These are phyloP conservation scores for Paecilomyces sp. DNA, from an alignment of 2,329 filamentous ascomycete genomes.

Conservation along the genomic window DNA sequence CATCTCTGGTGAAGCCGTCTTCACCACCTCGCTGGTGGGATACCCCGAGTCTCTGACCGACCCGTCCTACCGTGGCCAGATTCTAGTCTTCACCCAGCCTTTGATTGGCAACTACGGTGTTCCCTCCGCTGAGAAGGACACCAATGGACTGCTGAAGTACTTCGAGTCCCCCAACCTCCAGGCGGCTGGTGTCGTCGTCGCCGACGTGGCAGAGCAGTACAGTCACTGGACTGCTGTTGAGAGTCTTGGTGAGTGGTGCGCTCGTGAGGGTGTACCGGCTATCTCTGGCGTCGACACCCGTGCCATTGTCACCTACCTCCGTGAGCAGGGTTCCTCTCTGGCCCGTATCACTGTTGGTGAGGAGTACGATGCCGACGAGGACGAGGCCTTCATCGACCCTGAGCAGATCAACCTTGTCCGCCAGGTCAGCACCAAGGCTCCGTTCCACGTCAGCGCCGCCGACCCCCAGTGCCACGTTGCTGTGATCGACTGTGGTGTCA, in stretches of 20 bases:
- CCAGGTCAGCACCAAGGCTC: constrained; percentile 94
- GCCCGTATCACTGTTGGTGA: constrained; percentile 92
- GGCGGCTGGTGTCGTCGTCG: constrained; percentile 90
- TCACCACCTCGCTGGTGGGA: constrained; percentile 94
- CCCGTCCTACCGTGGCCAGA: constrained; percentile 69
- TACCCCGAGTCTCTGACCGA: constrained; percentile 85
- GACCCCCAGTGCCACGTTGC: constrained; percentile 84
- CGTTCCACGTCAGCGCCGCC: constrained; percentile 85
- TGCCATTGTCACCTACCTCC: constrained; percentile 89
- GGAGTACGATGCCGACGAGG: constrained; percentile 97
- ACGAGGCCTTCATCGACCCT: constrained; percentile 91
- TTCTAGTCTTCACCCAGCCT: constrained; percentile 95
- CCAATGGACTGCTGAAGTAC: constrained; percentile 88
- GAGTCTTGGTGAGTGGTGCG: constrained; percentile 88
- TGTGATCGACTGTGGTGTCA: constrained; percentile 95
- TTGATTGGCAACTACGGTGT: constrained; percentile 98
- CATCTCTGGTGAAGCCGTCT: constrained; percentile 96
- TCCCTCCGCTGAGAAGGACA: constrained; percentile 74
- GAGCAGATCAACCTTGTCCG: constrained; percentile 95
- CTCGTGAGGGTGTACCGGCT: constrained; percentile 88
- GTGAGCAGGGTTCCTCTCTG: constrained; percentile 93
- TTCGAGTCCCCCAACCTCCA: constrained; percentile 98
- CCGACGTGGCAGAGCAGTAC: constrained; percentile 87
- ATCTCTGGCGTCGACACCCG: constrained; percentile 97
- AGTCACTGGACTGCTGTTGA: constrained; percentile 99